Evolutionary conservation across 306 rosid genomes (phyloP), one percentile per base, ranked within the genome.

Genomic region (Gastrolobium bilobum): DNA sequence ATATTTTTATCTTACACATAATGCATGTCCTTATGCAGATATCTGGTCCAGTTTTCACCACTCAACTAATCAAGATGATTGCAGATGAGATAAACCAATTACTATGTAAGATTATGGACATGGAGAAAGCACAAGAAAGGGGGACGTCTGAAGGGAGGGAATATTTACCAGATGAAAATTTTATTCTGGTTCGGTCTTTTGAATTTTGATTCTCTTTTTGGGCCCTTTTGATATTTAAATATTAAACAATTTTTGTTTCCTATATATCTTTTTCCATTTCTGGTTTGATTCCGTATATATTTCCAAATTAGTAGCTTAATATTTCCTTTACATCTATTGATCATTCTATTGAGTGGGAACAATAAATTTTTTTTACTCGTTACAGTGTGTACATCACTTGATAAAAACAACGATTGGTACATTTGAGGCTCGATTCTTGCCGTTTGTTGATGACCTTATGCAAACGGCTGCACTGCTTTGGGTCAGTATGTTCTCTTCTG

Each of bases 401-500:
- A 57, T 42, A 10, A 59, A 53, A 68, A 15, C 75, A 51, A 29
- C 26, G 10, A 8, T 71, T 11, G 9, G 26, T 6, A 64, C 53
- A 62, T 44, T 71, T 39, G 6, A 53, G 6, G 40, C 8, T 50
- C n/a, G 26, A 39, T 44, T 77, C 61, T 34, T 10, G 58, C 74
- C 73, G 10, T 35, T 52, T 10, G 14, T 63, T 46, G 70, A 82
- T 10, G 37, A 37, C 33, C 68, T 71, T 39, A 33, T 69, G 54
- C 50, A 70, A 20, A 47, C 11, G 34, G 84, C 65, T 56, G 69
- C 14, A 40, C 6, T 6, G 43, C 63, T 52, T 47, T 68, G 66
- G 78, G 82, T 79, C 8, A 59, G 77, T 75, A 35, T 26, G 39
- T 61, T 60, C 57, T 59, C 52, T 42, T 68, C 39, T 57, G 60